Evolutionary conservation across 139 green algal genomes (phyloP).

Genomic region (Haematococcus lacustris): DNA sequence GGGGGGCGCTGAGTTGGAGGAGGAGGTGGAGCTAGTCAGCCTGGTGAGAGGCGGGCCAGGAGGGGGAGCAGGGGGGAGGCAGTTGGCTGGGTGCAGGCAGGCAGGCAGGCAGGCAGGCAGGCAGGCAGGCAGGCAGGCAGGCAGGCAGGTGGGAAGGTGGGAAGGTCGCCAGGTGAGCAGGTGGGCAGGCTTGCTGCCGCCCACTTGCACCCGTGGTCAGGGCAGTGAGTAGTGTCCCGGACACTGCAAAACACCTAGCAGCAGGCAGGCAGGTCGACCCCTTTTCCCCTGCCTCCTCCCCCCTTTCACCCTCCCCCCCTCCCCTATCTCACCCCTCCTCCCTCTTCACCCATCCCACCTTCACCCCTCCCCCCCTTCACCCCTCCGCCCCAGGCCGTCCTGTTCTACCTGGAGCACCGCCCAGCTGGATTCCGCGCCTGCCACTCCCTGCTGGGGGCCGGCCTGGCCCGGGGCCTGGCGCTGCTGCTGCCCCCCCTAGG

Average conservation of each 20-base stretch:
- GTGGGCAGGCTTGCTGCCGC: not conserved
- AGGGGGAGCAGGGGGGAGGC: too few species aligned
- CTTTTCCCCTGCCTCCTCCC: not conserved
- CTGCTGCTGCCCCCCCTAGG: conserved; percentile 13
- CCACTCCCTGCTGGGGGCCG: conserved; percentile 12
- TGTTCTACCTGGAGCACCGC: conserved; percentile 21
- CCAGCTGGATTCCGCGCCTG: conserved; percentile 17
- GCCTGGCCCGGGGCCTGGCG: conserved; percentile 17
- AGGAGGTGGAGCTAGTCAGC: conserved; percentile 20
- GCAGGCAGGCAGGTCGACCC: not conserved
- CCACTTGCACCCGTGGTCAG: not conserved
- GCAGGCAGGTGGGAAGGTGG: too few species aligned
- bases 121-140: too few species aligned
- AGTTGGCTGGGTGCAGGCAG: not conserved
- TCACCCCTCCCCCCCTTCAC: too few species aligned
- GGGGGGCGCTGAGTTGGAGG: conserved; percentile 3
- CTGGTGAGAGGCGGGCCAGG: too few species aligned
- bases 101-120: too few species aligned
- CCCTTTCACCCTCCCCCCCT: too few species aligned
- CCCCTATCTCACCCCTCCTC: too few species aligned
- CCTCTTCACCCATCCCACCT: too few species aligned
- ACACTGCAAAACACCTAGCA: not conserved
- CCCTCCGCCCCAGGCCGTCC: conserved; percentile 6
- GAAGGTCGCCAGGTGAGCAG: not conserved
- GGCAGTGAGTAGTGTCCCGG: too few species aligned